phyloP scores from a whole-genome alignment of 306 rosid genomes.

The Ormosia emarginata region DNA sequence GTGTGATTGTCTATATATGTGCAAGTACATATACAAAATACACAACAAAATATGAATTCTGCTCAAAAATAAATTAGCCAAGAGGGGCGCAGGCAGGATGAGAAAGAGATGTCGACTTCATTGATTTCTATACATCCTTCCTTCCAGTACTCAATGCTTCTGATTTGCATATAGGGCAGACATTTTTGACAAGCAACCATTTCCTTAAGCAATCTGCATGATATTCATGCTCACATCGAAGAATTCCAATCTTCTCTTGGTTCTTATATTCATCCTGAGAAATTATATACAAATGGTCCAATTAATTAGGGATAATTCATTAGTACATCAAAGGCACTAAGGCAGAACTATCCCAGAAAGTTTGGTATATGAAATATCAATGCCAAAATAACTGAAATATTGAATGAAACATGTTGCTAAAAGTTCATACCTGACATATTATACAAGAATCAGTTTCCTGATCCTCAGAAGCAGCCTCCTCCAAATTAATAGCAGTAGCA shows the following conservation, averaged over 20 bases:
- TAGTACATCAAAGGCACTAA: not conserved
- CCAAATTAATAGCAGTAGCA: constrained; percentile 35
- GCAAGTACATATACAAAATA: constrained; percentile 59
- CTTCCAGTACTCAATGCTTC: constrained; percentile 61
- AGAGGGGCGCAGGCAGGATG: constrained; percentile 4
- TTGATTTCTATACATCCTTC: constrained; percentile 39
- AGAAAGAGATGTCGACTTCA: constrained; percentile 14
- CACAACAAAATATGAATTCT: constrained; percentile 36
- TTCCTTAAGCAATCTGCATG: constrained; percentile 77
- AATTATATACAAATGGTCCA: constrained; percentile 6
- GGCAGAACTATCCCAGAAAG: not conserved
- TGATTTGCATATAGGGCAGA: constrained; percentile 93
- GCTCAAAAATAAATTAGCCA: constrained; percentile 37
- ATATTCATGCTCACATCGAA: constrained; percentile 84
- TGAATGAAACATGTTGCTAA: not conserved
- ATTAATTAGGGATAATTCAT: not conserved
- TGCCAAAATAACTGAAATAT: not conserved
- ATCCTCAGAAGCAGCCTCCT: constrained; percentile 54
- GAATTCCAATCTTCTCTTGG: constrained; percentile 67
- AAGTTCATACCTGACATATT: constrained; percentile 75
- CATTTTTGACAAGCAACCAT: constrained; percentile 86
- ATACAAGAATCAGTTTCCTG: constrained; percentile 70
- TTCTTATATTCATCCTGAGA: constrained; percentile 73
- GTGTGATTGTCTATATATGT: constrained; percentile 44
- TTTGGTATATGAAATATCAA: not conserved